A percentile compares a stretch with the other conserved stretches of the same genome.
Evolutionary conservation across 2,329 filamentous ascomycete species (phyloP).

Genomic region (Coniochaeta sp.): DNA sequence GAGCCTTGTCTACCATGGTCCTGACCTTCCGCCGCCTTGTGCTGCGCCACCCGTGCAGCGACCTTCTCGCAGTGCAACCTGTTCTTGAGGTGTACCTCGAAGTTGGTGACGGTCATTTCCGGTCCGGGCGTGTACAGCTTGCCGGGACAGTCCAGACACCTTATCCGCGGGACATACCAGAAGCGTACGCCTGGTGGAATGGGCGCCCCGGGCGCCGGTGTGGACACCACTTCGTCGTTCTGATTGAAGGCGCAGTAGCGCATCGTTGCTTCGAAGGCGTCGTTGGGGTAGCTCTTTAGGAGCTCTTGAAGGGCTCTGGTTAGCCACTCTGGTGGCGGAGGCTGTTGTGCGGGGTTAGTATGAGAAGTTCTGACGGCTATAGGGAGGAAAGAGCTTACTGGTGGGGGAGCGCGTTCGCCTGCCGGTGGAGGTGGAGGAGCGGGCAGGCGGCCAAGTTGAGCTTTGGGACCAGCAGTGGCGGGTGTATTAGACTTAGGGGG

Average conservation of each 20-base stretch:
- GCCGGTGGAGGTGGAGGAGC: conserved; percentile 56
- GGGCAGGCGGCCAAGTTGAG: conserved; percentile 60
- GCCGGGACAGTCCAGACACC: conserved; percentile 85
- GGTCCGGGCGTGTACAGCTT: conserved; percentile 92
- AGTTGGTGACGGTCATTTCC: conserved; percentile 78
- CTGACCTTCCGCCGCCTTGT: not conserved
- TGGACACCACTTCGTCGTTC: conserved; percentile 58
- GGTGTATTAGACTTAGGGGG: conserved; percentile 17
- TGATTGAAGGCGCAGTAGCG: conserved; percentile 76
- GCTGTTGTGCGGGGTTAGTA: conserved; percentile 41
- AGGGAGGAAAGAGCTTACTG: conserved; percentile 40
- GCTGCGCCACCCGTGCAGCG: conserved; percentile 25
- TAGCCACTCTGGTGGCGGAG: conserved; percentile 83
- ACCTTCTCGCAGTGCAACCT: conserved; percentile 70
- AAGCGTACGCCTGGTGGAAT: conserved; percentile 62
- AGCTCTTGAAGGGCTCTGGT: conserved; percentile 63
- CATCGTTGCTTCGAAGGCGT: conserved; percentile 87
- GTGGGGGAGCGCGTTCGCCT: conserved; percentile 46
- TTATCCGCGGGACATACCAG: conserved; percentile 81
- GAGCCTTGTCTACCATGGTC: too few species aligned
- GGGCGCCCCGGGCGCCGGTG: conserved; percentile 35
- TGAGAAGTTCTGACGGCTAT: conserved; percentile 11
- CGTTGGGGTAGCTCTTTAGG: conserved; percentile 64
- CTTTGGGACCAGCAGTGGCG: conserved; percentile 30
- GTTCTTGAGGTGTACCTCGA: conserved; percentile 88